These are phyloP conservation scores for Alternaria infectoria DNA, from an alignment of 2,329 filamentous ascomycete genomes.

Conservation along the genomic window DNA sequence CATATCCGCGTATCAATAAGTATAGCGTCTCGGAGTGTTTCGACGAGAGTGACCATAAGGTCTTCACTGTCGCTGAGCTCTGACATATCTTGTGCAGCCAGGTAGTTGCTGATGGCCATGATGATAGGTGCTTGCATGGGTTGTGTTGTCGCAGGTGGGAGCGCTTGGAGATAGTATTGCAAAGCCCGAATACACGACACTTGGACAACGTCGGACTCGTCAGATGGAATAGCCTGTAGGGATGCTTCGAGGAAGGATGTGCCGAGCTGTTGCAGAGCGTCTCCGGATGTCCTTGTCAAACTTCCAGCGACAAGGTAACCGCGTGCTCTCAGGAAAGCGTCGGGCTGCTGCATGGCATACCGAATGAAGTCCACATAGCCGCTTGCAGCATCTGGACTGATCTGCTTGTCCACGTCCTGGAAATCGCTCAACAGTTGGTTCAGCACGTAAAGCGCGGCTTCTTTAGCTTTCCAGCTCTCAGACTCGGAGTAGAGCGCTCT, in stretches of 20 bases:
- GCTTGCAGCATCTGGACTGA: slow-evolving; percentile 72
- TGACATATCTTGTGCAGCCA: slow-evolving; percentile 78
- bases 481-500: slow-evolving; percentile 70
- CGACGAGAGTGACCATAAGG: slow-evolving; percentile 85
- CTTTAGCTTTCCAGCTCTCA: slow-evolving; percentile 70
- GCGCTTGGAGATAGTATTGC: slow-evolving; percentile 68
- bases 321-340: slow-evolving; percentile 81
- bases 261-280: slow-evolving; percentile 61
- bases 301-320: slow-evolving; percentile 87
- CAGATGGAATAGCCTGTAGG: slow-evolving; percentile 75
- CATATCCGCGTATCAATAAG: slow-evolving; percentile 77
- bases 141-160: slow-evolving; percentile 58
- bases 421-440: slow-evolving; percentile 86
- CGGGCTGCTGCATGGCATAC: slow-evolving; percentile 72
- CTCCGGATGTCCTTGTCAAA: slow-evolving; percentile 71
- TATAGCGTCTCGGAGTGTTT: slow-evolving; percentile 84
- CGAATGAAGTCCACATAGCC: slow-evolving; percentile 82
- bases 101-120: slow-evolving; percentile 70
- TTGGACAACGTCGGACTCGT: slow-evolving; percentile 86
- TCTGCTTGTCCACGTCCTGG: slow-evolving; percentile 73
- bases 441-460: slow-evolving; percentile 83
- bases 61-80: slow-evolving; percentile 91
- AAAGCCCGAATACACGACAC: slow-evolving; percentile 89
- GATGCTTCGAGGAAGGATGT: slow-evolving; percentile 72
- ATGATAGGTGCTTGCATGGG: slow-evolving; percentile 68